A percentile compares a stretch with the other conserved stretches of the same genome.
These are phyloP conservation scores for Peronospora belbahrii DNA, from an alignment of 352 stramenopile species.

Conservation along the genomic window DNA sequence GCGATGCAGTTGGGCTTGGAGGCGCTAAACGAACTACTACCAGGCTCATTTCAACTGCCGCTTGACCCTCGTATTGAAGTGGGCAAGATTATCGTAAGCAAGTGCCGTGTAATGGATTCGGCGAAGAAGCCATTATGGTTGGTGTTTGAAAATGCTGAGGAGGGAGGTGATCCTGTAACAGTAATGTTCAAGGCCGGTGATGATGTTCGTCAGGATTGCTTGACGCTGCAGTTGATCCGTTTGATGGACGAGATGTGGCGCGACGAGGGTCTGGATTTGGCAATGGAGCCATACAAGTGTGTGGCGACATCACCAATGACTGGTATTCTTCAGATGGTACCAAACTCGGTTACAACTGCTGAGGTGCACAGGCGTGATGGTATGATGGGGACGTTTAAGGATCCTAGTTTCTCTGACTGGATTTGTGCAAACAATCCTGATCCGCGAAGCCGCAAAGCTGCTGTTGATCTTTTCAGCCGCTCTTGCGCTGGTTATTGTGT, in stretches of 20 bases:
- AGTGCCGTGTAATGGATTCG: slow-evolving; percentile 87
- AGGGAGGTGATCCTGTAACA: slow-evolving; percentile 67
- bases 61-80: slow-evolving; percentile 82
- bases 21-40: slow-evolving; percentile 77
- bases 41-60: slow-evolving; percentile 79
- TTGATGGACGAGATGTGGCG: slow-evolving; percentile 92
- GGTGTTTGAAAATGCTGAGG: slow-evolving; percentile 82
- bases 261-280: slow-evolving; percentile 85
- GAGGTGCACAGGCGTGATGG: slow-evolving; percentile 83
- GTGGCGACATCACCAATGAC: slow-evolving; percentile 87
- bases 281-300: slow-evolving; percentile 89
- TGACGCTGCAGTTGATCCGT: slow-evolving; percentile 89
- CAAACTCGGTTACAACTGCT: slow-evolving; percentile 90
- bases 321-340: slow-evolving; percentile 88
- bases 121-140: slow-evolving; percentile 88
- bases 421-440: slow-evolving; percentile 77
- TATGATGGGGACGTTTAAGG: slow-evolving; percentile 78
- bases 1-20: slow-evolving; percentile 72
- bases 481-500: slow-evolving; percentile 91
- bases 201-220: slow-evolving; percentile 92
- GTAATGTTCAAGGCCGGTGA: slow-evolving; percentile 93
- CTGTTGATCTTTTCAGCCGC: slow-evolving; percentile 81
- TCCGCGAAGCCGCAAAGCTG: slow-evolving; percentile 44
- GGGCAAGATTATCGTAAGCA: slow-evolving; percentile 74
- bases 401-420: slow-evolving; percentile 81